phyloP scores from a whole-genome alignment of 2,329 filamentous ascomycete genomes.

The Cercospora canescens region DNA sequence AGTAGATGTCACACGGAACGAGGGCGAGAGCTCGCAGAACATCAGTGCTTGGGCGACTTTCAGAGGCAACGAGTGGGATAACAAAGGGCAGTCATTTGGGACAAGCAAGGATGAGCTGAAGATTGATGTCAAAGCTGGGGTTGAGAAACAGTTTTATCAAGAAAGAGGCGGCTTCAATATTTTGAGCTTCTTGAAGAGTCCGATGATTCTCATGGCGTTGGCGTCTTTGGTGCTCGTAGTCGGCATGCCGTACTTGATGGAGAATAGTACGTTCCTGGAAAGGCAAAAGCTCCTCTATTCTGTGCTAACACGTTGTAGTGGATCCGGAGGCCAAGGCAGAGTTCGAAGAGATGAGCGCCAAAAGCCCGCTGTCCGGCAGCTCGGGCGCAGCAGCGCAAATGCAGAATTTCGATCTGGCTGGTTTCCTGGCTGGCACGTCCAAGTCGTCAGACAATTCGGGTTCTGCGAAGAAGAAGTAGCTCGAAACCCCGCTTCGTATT shows the following conservation, averaged over 20 bases:
- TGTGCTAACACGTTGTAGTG: constrained; percentile 60
- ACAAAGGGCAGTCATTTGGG: constrained; percentile 68
- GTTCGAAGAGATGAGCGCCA: constrained; percentile 86
- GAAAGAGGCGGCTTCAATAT: constrained; percentile 66
- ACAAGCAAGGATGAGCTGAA: constrained; percentile 46
- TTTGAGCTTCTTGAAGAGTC: constrained; percentile 83
- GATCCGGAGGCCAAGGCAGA: constrained; percentile 94
- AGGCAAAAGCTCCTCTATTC: not conserved
- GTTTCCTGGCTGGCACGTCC: constrained; percentile 64
- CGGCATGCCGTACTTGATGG: constrained; percentile 92
- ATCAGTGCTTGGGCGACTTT: constrained; percentile 80
- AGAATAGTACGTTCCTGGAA: constrained; percentile 68
- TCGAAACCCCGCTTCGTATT: not conserved
- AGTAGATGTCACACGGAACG: constrained; percentile 63
- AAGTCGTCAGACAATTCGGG: constrained; percentile 13
- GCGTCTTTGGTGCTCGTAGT: constrained; percentile 81
- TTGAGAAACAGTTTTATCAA: constrained; percentile 72
- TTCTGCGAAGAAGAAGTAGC: constrained; percentile 22
- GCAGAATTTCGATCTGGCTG: constrained; percentile 67
- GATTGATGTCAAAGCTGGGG: constrained; percentile 64
- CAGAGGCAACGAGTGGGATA: constrained; percentile 85
- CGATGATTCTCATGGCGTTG: constrained; percentile 92
- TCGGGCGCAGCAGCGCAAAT: constrained; percentile 52
- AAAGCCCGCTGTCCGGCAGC: constrained; percentile 57
- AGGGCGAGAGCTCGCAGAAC: constrained; percentile 44